phyloP scores from a whole-genome alignment of 176 grass and related monocot genomes.

The Eleusine coracana region DNA sequence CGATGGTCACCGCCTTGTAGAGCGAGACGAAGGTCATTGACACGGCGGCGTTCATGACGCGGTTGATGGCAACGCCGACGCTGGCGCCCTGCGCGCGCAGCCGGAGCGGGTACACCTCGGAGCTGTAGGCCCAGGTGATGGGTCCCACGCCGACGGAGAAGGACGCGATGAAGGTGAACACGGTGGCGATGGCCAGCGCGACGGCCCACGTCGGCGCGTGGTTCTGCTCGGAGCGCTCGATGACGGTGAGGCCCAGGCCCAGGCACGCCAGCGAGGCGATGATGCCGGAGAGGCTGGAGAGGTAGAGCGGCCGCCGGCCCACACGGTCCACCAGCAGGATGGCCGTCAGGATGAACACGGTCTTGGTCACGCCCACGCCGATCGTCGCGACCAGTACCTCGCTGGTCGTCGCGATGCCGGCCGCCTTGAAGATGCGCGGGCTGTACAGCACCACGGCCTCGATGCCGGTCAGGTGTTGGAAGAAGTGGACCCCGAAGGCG shows the following conservation, averaged over 20 bases:
- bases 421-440: constrained; percentile 57
- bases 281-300: constrained; percentile 55
- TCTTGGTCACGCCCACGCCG: constrained; percentile 54
- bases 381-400: constrained; percentile 49
- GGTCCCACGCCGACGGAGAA: constrained; percentile 64
- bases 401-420: constrained; percentile 41
- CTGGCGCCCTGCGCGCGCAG: constrained; percentile 60
- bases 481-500: constrained; percentile 50
- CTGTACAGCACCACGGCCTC: constrained; percentile 68
- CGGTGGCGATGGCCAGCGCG: constrained; percentile 31
- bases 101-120: constrained; percentile 60
- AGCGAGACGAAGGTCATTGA: constrained; percentile 67
- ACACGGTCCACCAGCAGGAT: constrained; percentile 53
- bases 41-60: constrained; percentile 48
- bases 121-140: constrained; percentile 54
- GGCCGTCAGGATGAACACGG: constrained; percentile 43
- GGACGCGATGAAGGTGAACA: constrained; percentile 53
- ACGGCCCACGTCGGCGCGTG: constrained; percentile 32
- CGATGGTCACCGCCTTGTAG: constrained; percentile 55
- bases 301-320: constrained; percentile 37
- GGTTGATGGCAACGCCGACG: constrained; percentile 56
- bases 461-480: constrained; percentile 55
- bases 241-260: constrained; percentile 41
- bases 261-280: constrained; percentile 41
- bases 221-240: constrained; percentile 36